phyloP scores from a whole-genome alignment of 1,284 basidiomycete species.

The Taiwanofungus camphoratus region DNA sequence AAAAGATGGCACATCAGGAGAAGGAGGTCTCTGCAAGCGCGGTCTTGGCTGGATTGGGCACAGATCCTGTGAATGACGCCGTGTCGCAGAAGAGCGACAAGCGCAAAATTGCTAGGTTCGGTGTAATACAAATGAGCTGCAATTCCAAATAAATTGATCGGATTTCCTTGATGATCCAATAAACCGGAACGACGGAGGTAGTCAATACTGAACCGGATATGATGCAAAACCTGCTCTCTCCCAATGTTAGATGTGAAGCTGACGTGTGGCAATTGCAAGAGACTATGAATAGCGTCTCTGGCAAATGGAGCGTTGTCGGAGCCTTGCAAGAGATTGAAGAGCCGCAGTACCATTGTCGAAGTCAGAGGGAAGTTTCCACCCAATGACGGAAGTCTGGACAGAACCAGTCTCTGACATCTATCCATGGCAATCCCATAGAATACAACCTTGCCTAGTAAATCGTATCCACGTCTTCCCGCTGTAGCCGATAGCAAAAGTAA shows the following conservation, averaged over 20 bases:
- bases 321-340: conserved; percentile 60
- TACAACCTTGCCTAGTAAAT: conserved; percentile 63
- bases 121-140: conserved; percentile 58
- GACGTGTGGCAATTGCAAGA: conserved; percentile 52
- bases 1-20: conserved; percentile 56
- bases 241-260: conserved; percentile 49
- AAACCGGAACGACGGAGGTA: conserved; percentile 55
- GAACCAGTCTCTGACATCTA: conserved; percentile 53
- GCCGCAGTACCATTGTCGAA: conserved; percentile 54
- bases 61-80: conserved; percentile 58
- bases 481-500: background rate
- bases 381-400: conserved; percentile 59
- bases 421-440: conserved; percentile 64
- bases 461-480: conserved; percentile 55
- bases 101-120: conserved; percentile 64
- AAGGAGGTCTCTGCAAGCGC: conserved; percentile 47
- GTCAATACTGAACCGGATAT: conserved; percentile 66
- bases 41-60: conserved; percentile 28
- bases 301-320: conserved; percentile 47
- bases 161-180: conserved; percentile 45
- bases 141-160: conserved; percentile 53
- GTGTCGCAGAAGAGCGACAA: conserved; percentile 49
- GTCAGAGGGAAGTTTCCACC: conserved; percentile 62
- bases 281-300: conserved; percentile 41
- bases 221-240: conserved; percentile 52